Percentiles rank a stretch among this genome's conserved stretches.
These are phyloP conservation scores for Beauveria medogensis DNA, from an alignment of 2,329 filamentous ascomycete species.

Conservation along the genomic window DNA sequence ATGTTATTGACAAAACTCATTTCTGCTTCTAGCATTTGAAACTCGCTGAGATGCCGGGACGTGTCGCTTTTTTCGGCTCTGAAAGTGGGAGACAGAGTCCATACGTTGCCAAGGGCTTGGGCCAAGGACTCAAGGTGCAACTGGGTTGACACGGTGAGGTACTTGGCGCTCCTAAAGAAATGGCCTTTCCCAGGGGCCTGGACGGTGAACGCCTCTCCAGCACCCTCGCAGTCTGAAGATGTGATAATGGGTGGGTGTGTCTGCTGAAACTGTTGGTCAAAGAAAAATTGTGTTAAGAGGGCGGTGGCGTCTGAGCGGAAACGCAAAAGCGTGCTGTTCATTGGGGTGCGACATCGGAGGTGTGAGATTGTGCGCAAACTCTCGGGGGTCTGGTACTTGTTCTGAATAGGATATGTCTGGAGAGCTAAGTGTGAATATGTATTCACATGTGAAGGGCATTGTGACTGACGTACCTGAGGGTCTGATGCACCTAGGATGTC, in stretches of 20 bases:
- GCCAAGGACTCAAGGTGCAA: constrained; percentile 89
- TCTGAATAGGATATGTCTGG: constrained; percentile 87
- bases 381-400: constrained; percentile 88
- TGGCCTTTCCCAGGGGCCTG: constrained; percentile 31
- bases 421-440: not conserved
- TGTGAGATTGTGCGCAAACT: constrained; percentile 85
- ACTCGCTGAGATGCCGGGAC: constrained; percentile 87
- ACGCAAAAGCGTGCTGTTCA: constrained; percentile 72
- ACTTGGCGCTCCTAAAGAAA: constrained; percentile 86
- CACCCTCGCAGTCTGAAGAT: constrained; percentile 94
- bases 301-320: constrained; percentile 75
- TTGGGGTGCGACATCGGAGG: constrained; percentile 70
- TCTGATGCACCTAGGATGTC: constrained; percentile 70
- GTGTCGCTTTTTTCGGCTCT: constrained; percentile 91
- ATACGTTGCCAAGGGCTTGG: constrained; percentile 82
- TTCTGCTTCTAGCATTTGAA: constrained; percentile 97
- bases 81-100: constrained; percentile 90
- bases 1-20: constrained; percentile 69
- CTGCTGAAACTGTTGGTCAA: constrained; percentile 62
- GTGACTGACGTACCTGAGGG: constrained; percentile 54
- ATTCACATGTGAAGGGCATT: not conserved
- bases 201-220: constrained; percentile 84
- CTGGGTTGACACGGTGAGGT: constrained; percentile 90
- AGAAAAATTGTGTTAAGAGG: constrained; percentile 68
- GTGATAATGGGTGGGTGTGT: constrained; percentile 92